A percentile compares a stretch with the other conserved stretches of the same genome.
These are phyloP conservation scores for Noccaea bulbosa DNA, from an alignment of 345 rosid genomes.

Conservation along the genomic window DNA sequence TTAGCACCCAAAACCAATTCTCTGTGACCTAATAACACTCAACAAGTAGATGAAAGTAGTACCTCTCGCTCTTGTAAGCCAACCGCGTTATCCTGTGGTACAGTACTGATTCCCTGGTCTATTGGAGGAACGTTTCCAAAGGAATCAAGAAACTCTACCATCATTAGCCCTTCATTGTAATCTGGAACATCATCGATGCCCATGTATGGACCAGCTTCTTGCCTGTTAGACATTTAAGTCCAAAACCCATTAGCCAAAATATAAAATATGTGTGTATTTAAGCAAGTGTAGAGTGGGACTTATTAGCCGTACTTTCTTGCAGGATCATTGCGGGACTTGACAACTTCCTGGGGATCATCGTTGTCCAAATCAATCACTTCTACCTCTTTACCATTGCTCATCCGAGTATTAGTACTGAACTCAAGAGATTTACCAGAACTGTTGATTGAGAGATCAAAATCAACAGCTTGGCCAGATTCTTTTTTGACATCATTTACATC, in stretches of 20 bases:
- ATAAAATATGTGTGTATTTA: neutral
- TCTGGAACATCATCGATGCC: conserved; percentile 65
- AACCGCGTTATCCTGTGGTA: conserved; percentile 49
- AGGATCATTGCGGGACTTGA: conserved; percentile 53
- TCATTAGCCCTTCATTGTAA: conserved; percentile 74
- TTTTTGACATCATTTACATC: conserved; percentile 53
- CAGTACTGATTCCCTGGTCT: conserved; percentile 49
- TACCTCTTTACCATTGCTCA: conserved; percentile 63
- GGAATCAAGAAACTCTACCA: conserved; percentile 73
- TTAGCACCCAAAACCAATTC: conserved; percentile 23
- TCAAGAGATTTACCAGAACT: conserved; percentile 60
- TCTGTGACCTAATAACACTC: neutral
- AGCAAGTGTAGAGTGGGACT: conserved; percentile 1
- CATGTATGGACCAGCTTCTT: conserved; percentile 54
- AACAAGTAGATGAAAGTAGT: conserved; percentile 36
- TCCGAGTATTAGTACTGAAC: conserved; percentile 47
- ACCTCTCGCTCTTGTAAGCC: conserved; percentile 79
- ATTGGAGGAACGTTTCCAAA: conserved; percentile 63
- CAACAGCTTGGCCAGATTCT: conserved; percentile 57
- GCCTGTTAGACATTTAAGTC: conserved; percentile 53
- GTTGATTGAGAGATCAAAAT: conserved; percentile 78
- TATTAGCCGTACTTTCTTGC: conserved; percentile 62
- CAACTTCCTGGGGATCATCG: conserved; percentile 64
- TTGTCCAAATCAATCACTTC: conserved; percentile 90
- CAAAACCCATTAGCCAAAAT: conserved; percentile 13